phyloP scores from a whole-genome alignment of 2,329 filamentous ascomycete genomes.

The Calonectria montana region DNA sequence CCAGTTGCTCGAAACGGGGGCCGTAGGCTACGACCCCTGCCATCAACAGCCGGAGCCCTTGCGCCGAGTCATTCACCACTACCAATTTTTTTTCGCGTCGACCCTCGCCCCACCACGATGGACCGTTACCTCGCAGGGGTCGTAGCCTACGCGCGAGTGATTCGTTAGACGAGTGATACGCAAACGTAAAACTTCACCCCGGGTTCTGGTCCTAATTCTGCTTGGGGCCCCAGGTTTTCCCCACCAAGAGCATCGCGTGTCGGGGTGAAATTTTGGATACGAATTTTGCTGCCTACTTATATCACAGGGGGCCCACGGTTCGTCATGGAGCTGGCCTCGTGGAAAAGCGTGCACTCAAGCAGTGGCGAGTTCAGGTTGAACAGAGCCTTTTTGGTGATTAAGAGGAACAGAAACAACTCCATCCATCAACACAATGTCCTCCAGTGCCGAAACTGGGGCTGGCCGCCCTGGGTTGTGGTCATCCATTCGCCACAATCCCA shows the following conservation, averaged over 20 bases:
- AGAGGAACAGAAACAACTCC: background rate
- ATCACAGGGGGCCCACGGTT: background rate
- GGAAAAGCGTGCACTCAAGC: background rate
- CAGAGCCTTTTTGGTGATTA: background rate
- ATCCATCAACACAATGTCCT: background rate
- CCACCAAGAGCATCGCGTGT: background rate
- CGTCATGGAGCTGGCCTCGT: background rate
- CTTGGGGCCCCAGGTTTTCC: constrained; percentile 4
- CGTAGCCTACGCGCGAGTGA: background rate
- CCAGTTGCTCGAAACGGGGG: background rate
- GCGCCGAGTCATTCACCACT: background rate
- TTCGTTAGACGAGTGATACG: background rate
- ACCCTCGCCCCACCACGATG: background rate
- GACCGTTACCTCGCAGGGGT: background rate
- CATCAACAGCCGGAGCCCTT: background rate
- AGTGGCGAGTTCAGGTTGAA: background rate
- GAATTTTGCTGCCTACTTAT: background rate
- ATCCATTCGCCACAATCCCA: constrained; percentile 34
- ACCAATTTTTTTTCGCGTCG: background rate
- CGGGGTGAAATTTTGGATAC: background rate
- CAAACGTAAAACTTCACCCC: background rate
- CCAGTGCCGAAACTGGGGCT: background rate
- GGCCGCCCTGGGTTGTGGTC: constrained; percentile 18
- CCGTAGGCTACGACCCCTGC: constrained; percentile 13
- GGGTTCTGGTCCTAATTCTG: background rate